These are phyloP conservation scores for Chamaenerion angustifolium DNA, from an alignment of 345 rosid genomes.

Conservation along the genomic window DNA sequence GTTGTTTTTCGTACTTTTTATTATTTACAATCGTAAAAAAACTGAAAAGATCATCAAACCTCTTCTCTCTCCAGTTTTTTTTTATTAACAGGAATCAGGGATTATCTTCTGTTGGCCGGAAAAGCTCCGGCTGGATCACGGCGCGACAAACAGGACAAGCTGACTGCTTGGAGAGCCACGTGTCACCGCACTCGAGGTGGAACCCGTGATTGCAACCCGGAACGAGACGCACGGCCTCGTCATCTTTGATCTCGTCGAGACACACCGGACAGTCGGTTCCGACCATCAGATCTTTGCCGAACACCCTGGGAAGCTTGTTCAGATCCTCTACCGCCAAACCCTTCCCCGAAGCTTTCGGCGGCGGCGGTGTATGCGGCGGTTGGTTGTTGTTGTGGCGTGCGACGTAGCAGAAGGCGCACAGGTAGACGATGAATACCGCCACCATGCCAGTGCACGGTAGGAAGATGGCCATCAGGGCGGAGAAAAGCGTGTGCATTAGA, in stretches of 20 bases:
- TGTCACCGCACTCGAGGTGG: conserved; percentile 61
- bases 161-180: conserved; percentile 59
- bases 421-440: conserved; percentile 36
- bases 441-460: conserved; percentile 62
- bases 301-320: conserved; percentile 42
- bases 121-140: conserved; percentile 16
- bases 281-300: conserved; percentile 48
- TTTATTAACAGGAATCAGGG: too few species aligned
- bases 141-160: conserved; percentile 64
- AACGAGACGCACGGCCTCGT: conserved; percentile 44
- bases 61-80: too few species aligned
- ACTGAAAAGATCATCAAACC: too few species aligned
- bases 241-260: conserved; percentile 51
- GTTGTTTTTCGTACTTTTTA: too few species aligned
- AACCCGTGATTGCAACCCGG: conserved; percentile 89
- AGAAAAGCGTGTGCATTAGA: conserved; percentile 21
- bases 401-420: conserved; percentile 44
- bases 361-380: conserved; percentile 4
- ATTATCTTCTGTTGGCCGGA: too few species aligned
- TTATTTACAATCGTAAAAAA: too few species aligned
- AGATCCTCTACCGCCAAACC: conserved; percentile 54
- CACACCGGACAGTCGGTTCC: conserved; percentile 79
- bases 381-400: conserved; percentile 1
- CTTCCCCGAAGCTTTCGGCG: conserved; percentile 10
- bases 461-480: conserved; percentile 53